These are phyloP conservation scores for Mucor saturninus DNA, from an alignment of 371 early-diverging fungal genomes.

Conservation along the genomic window DNA sequence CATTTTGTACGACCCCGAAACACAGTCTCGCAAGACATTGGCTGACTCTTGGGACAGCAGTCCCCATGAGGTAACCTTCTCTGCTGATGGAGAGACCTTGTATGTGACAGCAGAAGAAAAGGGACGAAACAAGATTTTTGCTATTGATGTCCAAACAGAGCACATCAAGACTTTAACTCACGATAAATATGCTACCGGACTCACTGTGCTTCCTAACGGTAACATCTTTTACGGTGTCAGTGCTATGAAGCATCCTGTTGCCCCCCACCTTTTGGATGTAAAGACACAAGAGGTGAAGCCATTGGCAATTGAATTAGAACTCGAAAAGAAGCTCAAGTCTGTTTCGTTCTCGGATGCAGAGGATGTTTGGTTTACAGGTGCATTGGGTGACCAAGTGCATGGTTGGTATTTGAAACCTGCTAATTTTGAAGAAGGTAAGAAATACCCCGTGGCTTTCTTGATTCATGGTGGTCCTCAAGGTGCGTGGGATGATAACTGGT, in stretches of 20 bases:
- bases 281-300: conserved; percentile 18
- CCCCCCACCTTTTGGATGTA: conserved; percentile 44
- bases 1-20: conserved; percentile 58
- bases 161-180: conserved; percentile 52
- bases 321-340: conserved; percentile 34
- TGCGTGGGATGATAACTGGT: conserved; percentile 74
- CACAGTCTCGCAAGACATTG: conserved; percentile 37
- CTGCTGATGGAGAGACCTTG: conserved; percentile 51
- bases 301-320: conserved; percentile 29
- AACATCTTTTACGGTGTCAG: conserved; percentile 47
- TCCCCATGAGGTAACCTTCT: conserved; percentile 62
- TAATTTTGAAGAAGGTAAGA: conserved; percentile 57
- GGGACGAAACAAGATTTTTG: conserved; percentile 63
- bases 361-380: conserved; percentile 74
- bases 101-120: conserved; percentile 66
- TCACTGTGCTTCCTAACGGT: conserved; percentile 42
- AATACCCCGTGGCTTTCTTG: conserved; percentile 81
- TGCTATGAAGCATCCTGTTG: conserved; percentile 57
- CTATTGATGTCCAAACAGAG: conserved; percentile 54
- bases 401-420: conserved; percentile 77
- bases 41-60: conserved; percentile 71
- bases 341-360: conserved; percentile 51
- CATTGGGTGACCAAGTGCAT: conserved; percentile 67
- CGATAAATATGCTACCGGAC: conserved; percentile 53
- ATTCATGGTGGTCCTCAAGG: conserved; percentile 90